Evolutionary conservation across 2,329 filamentous ascomycete genomes (phyloP), one percentile per base, ranked within the genome.

Genomic region (Gremmenia infestans): DNA sequence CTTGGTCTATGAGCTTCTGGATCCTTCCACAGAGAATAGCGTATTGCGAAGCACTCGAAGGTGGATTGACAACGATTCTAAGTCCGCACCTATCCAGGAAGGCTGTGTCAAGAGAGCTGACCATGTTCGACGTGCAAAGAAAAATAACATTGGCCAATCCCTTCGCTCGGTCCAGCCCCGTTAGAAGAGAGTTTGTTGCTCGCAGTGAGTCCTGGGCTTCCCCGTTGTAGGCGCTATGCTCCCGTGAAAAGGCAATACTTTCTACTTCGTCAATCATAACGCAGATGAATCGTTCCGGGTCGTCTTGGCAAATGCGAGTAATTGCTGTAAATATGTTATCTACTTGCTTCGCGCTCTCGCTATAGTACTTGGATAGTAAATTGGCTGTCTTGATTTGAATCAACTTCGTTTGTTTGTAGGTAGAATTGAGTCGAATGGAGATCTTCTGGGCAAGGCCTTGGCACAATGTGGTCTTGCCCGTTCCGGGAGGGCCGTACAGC

Each of bases 401-500:
- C 4, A 80, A 66, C 22, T 65, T 70, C 0, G 71, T 69, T 0
- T 65, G 50, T 1, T 68, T 65, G 56, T 73, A 79, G 2, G 53
- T 54, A 2, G 67, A 60, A 1, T 69, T 68, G 1, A 79, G 68
- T 0, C 77, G 70, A 37, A 80, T 78, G 17, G 73, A 71, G 2
- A 79, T 68, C 61, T 77, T 78, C 55, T 80, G 77, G 12, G 94
- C 94, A 25, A 99, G 92, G 14, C 92, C 93, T 80, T 97, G 97
- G 72, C 97, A 92, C 67, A 96, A 76, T 86, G 96, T 93, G 11
- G 91, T 96, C 75, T 96, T 96, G 65, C 91, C 91, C 1, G 91
- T 95, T 59, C 91, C 91, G 0, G 91, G 91, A 0, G 89, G 90
- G 0, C 91, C 91, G 67, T 95, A 93, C 71, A 96, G 92, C n/a